phyloP scores from a whole-genome alignment of 2,329 filamentous ascomycete species.

The Diaporthe ampelina region DNA sequence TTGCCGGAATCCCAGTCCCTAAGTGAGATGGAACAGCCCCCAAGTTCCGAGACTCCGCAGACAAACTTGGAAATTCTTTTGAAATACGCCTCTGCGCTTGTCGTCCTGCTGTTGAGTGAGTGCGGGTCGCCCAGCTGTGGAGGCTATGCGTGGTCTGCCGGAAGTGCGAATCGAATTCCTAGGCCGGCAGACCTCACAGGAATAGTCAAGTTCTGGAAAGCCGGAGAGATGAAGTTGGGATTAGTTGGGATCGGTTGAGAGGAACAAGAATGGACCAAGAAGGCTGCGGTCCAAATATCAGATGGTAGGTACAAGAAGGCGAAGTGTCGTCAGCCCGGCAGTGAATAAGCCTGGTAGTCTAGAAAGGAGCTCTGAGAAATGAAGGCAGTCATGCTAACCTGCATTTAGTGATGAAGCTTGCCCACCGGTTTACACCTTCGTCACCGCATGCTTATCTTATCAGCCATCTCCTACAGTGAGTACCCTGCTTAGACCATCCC shows the following conservation, averaged over 20 bases:
- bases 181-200: not conserved
- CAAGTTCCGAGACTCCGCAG: not conserved
- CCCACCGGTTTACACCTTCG: not conserved
- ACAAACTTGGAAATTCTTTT: not conserved
- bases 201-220: not conserved
- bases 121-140: too few species aligned
- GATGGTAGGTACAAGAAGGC: not conserved
- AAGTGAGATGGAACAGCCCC: not conserved
- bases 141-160: not conserved
- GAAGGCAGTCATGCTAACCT: not conserved
- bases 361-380: not conserved
- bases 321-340: not conserved
- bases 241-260: not conserved
- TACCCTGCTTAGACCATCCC: not conserved
- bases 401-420: not conserved
- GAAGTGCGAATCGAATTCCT: not conserved
- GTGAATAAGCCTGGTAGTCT: not conserved
- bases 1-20: not conserved
- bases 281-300: too few species aligned
- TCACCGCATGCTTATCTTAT: conserved; percentile 28
- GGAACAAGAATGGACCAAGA: not conserved
- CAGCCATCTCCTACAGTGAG: not conserved
- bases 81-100: not conserved
- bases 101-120: too few species aligned
- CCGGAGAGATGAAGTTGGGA: not conserved